phyloP scores from a whole-genome alignment of 2,329 filamentous ascomycete species.

The Chrysosporium queenslandicum region DNA sequence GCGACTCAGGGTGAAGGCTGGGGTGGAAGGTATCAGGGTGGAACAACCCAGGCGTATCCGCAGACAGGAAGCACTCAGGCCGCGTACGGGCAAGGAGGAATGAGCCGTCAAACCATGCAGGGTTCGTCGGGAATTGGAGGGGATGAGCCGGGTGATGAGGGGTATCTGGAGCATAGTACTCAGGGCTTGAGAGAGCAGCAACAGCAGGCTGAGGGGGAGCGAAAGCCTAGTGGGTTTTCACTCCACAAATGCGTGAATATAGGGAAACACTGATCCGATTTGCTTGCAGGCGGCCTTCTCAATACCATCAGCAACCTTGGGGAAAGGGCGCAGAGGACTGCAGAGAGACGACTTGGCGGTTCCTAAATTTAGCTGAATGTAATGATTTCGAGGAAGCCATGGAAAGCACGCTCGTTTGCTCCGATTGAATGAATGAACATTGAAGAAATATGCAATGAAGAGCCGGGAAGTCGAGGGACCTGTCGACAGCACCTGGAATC shows the following conservation, averaged over 20 bases:
- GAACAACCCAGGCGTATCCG: constrained; percentile 8
- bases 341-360: constrained; percentile 4
- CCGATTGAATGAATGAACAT: not conserved
- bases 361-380: not conserved
- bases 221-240: constrained; percentile 7
- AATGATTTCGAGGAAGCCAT: not conserved
- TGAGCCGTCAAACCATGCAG: constrained; percentile 5
- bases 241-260: not conserved
- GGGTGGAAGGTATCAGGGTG: constrained; percentile 2
- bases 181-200: constrained; percentile 3
- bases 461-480: not conserved
- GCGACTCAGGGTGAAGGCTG: constrained; percentile 1
- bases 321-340: constrained; percentile 12
- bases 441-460: not conserved
- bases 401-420: not conserved
- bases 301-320: constrained; percentile 5
- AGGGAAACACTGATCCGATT: not conserved
- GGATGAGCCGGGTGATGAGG: constrained; percentile 6
- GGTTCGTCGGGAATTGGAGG: not conserved
- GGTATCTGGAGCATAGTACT: not conserved
- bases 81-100: not conserved
- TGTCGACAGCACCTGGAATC: not conserved
- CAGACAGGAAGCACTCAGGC: constrained; percentile 1
- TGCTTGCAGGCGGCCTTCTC: not conserved
- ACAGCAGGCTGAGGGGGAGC: not conserved